Evolutionary conservation across 2,329 filamentous ascomycete species (phyloP), one percentile per base, ranked within the genome.

Genomic region (Tolypocladium ovalisporum): DNA sequence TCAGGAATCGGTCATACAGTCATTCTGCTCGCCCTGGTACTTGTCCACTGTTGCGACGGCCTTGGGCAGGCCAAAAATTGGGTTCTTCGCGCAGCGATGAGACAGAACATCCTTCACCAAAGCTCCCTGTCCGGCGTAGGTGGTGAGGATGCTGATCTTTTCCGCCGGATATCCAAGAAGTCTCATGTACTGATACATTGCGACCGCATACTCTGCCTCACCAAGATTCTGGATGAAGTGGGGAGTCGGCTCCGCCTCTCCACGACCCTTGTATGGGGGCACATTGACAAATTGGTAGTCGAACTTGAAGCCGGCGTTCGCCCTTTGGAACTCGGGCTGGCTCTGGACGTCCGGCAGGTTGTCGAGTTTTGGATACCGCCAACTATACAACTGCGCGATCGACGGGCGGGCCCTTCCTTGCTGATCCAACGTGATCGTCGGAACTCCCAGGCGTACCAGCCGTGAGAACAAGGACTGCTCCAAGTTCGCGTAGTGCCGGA

Each of bases 21-120:
- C 94, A 73, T 99, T 99, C 74, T 99, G 94, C 77, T 99, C 94
- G 70, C 94, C 95, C 76, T 99, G 94, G 68, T 97, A 99, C 71
- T 96, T 97, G 76, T 99, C 94, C 61, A 99, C 93, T 6, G 95
- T 99, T 4, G 90, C 92, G 34, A 99, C 90, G 56, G 88, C 87
- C 71, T 87, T 88, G 22, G 94, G 94, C 71, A 96, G 76, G 10
- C 93, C 92, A 73, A 99, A 99, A 24, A 97, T 76, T 2, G 85
- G 76, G 65, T 91, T 95, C 65, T 83, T 87, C 40, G 85, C 87
- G 71, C 94, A 99, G 58, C 94, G 82, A 68, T 95, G 89, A 17
- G 76, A 77, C 55, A 99, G 75, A 4, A 99, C 90, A 71, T 99
- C 93, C 65, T 82, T 86, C 60, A 99, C 89, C 65, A 99, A 77